Evolutionary conservation across 306 rosid species (phyloP), one percentile per base, ranked within the genome.

Genomic region (Casuarina cunninghamiana): DNA sequence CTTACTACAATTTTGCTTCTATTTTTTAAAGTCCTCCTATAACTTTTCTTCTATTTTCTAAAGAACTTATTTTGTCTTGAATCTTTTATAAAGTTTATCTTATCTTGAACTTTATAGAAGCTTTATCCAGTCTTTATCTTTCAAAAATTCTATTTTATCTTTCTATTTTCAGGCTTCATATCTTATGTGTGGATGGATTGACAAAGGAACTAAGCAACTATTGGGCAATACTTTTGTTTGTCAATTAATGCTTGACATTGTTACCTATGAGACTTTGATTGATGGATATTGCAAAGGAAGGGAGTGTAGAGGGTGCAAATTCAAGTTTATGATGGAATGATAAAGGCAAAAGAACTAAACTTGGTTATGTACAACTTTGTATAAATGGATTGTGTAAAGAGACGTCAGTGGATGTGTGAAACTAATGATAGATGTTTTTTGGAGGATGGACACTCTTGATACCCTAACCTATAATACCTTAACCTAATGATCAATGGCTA

Each of bases 181-280:
- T 26, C 32, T 26, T 26, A 26, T 26, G 1, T 26, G 32, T 26
- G 26, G 26, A 21, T 21, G 26, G 26, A 21, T 21, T 21, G 26
- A 21, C 26, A 21, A 21, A 58, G 88, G 61, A 13, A 88, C 89
- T 54, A 85, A 77, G 84, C 83, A 89, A 74, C 46, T 87, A 69
- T 44, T 87, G 63, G 85, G 88, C 66, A 87, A 78, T 72, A 84
- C 85, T 89, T 77, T 85, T 69, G 84, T 84, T 51, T 74, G 67
- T 7, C 89, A 87, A 70, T 76, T 89, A 61, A 76, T 68, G 63
- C 93, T 87, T 4, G 89, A 89, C 75, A 39, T 74, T 26, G 84
- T 83, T 77, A 87, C 93, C 46, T 87, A 81, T 32, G 89, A 85
- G 19, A 87, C 86, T 69, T 49, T 87, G 77, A 80, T 89, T 68